These are phyloP conservation scores for Debaryomyces singareniensis DNA, from an alignment of 1,139 yeast genomes.

Conservation along the genomic window DNA sequence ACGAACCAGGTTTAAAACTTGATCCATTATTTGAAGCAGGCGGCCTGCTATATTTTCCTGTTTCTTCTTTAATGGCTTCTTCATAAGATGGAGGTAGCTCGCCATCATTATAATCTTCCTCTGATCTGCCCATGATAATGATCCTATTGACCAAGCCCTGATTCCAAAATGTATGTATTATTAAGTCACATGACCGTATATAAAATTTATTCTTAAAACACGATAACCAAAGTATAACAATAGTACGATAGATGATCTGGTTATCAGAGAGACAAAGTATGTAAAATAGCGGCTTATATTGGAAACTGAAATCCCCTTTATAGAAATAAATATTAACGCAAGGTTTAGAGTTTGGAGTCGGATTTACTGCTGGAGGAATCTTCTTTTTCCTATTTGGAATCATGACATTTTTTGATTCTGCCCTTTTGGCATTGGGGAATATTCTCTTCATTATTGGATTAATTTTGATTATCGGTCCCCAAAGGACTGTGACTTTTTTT, in stretches of 20 bases:
- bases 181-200: not conserved
- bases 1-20: too few species aligned
- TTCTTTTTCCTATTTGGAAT: slow-evolving; percentile 78
- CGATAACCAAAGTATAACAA: not conserved
- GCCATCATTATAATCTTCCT: too few species aligned
- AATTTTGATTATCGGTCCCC: slow-evolving; percentile 79
- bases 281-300: slow-evolving; percentile 22
- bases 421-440: slow-evolving; percentile 84
- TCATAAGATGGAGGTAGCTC: slow-evolving; percentile 13
- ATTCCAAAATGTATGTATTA: not conserved
- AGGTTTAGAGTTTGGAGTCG: slow-evolving; percentile 83
- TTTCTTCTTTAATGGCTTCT: slow-evolving; percentile 7
- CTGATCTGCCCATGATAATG: too few species aligned
- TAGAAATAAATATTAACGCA: slow-evolving; percentile 13
- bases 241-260: slow-evolving; percentile 51
- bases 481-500: slow-evolving; percentile 76
- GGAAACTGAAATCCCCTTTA: not conserved
- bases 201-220: not conserved
- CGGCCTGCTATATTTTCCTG: slow-evolving; percentile 1
- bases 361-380: slow-evolving; percentile 83
- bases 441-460: slow-evolving; percentile 78
- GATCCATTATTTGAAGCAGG: too few species aligned
- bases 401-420: slow-evolving; percentile 81
- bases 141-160: too few species aligned
- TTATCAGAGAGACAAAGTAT: slow-evolving; percentile 71